Conservation (phyloP, 495 filamentous ascomycete genomes). For the Trichodelitschia bisporula region DNA sequence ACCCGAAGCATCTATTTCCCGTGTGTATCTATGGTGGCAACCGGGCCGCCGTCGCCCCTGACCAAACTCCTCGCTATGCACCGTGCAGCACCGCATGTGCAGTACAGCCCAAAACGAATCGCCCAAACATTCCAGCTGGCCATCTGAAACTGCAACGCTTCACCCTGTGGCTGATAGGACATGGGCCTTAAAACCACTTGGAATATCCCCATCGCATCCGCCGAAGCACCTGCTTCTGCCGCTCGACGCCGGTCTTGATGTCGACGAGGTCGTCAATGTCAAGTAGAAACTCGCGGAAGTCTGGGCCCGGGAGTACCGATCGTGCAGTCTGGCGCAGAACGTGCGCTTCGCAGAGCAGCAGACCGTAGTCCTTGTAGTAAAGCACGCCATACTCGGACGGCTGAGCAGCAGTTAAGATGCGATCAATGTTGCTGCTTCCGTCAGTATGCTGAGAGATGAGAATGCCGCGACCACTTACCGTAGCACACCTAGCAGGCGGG, state of each 20-base stretch:
- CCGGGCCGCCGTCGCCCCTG: no score
- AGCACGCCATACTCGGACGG: conserved; percentile 37
- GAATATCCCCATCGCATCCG: conserved; percentile 76
- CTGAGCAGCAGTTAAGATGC: conserved; percentile 44
- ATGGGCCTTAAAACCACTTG: conserved; percentile 33
- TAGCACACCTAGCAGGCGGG: conserved; percentile 44
- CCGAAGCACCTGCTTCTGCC: conserved; percentile 50
- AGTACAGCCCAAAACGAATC: no score
- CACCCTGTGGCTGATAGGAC: no score
- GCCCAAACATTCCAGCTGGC: no score
- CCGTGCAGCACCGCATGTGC: no score
- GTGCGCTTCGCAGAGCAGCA: conserved; percentile 73
- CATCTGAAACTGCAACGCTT: no score
- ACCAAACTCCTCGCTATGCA: no score
- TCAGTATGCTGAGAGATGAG: neutral
- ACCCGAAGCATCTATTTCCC: no score
- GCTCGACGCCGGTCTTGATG: conserved; percentile 40
- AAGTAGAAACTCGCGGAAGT: conserved; percentile 60
- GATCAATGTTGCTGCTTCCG: conserved; percentile 43
- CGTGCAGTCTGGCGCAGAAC: conserved; percentile 41
- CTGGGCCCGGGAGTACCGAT: conserved; percentile 35
- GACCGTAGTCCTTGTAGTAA: conserved; percentile 71
- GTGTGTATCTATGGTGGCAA: no score
- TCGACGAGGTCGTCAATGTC: conserved; percentile 67
- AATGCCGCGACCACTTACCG: conserved; percentile 21